Percentiles rank a stretch among this genome's conserved stretches.
phyloP scores from a whole-genome alignment of 352 stramenopile species.

The Pythium rishiriense region DNA sequence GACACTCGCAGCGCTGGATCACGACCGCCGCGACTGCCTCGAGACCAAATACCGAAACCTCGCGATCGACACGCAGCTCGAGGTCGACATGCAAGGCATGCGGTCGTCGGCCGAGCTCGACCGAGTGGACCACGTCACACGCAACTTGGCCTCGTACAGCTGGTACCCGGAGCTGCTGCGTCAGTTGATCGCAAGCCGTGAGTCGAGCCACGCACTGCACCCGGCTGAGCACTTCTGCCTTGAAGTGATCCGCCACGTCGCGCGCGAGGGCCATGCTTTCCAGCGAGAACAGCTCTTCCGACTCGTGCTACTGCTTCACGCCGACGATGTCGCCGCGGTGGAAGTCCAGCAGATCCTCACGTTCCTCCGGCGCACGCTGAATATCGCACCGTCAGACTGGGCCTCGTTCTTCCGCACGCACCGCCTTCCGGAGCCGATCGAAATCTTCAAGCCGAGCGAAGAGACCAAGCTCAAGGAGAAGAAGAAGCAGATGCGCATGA shows the following conservation, averaged over 20 bases:
- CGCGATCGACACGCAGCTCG: slow-evolving; percentile 33
- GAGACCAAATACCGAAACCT: slow-evolving; percentile 53
- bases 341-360: slow-evolving; percentile 56
- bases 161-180: slow-evolving; percentile 64
- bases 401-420: slow-evolving; percentile 42
- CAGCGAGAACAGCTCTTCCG: slow-evolving; percentile 39
- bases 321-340: slow-evolving; percentile 42
- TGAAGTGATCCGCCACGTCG: slow-evolving; percentile 45
- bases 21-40: slow-evolving; percentile 60
- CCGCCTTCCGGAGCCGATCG: slow-evolving; percentile 33
- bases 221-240: slow-evolving; percentile 58
- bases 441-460: slow-evolving; percentile 34
- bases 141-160: slow-evolving; percentile 30
- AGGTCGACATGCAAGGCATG: slow-evolving; percentile 51
- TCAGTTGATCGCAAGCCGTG: slow-evolving; percentile 39
- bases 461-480: slow-evolving; percentile 25
- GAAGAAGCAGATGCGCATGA: slow-evolving; percentile 27
- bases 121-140: slow-evolving; percentile 31
- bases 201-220: slow-evolving; percentile 32
- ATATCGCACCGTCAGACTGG: slow-evolving; percentile 43
- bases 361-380: slow-evolving; percentile 42
- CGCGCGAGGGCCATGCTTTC: slow-evolving; percentile 50
- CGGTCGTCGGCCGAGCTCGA: slow-evolving; percentile 45
- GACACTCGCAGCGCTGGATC: slow-evolving; percentile 41
- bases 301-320: slow-evolving; percentile 45